phyloP scores from a whole-genome alignment of 2,329 filamentous ascomycete genomes.

The Paradendryphiella salina region DNA sequence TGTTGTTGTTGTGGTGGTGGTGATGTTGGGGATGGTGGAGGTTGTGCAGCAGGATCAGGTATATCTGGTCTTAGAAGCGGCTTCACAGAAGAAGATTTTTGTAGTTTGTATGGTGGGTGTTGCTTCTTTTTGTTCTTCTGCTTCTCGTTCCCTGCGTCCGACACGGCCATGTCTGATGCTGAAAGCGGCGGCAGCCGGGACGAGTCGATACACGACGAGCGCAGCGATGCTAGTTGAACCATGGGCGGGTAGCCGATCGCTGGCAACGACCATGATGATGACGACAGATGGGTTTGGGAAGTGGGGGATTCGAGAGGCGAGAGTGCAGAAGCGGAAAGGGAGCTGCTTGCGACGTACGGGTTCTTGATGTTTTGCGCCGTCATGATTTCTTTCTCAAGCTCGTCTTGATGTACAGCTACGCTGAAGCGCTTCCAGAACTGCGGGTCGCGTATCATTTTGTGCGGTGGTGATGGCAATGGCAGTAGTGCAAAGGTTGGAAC shows the following conservation, averaged over 20 bases:
- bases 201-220: not conserved
- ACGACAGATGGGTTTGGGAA: slow-evolving; percentile 21
- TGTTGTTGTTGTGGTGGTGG: not conserved
- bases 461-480: not conserved
- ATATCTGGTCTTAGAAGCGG: slow-evolving; percentile 10
- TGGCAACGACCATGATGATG: slow-evolving; percentile 9
- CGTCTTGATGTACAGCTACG: slow-evolving; percentile 60
- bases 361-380: slow-evolving; percentile 38
- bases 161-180: not conserved
- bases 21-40: not conserved
- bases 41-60: not conserved
- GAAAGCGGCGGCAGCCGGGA: not conserved
- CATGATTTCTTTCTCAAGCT: slow-evolving; percentile 46
- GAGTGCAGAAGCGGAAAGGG: slow-evolving; percentile 17
- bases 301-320: slow-evolving; percentile 26
- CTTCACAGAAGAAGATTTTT: slow-evolving; percentile 19
- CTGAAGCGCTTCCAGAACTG: slow-evolving; percentile 65
- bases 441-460: slow-evolving; percentile 58
- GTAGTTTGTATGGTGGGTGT: slow-evolving; percentile 7
- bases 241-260: slow-evolving; percentile 6
- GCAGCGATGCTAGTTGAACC: slow-evolving; percentile 3
- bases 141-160: not conserved
- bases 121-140: not conserved
- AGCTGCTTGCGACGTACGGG: slow-evolving; percentile 43
- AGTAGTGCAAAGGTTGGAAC: not conserved